Percentiles rank a stretch among this genome's conserved stretches.
Evolutionary conservation across 1,284 basidiomycete genomes (phyloP).

Genomic region (Cystobasidium sp.): DNA sequence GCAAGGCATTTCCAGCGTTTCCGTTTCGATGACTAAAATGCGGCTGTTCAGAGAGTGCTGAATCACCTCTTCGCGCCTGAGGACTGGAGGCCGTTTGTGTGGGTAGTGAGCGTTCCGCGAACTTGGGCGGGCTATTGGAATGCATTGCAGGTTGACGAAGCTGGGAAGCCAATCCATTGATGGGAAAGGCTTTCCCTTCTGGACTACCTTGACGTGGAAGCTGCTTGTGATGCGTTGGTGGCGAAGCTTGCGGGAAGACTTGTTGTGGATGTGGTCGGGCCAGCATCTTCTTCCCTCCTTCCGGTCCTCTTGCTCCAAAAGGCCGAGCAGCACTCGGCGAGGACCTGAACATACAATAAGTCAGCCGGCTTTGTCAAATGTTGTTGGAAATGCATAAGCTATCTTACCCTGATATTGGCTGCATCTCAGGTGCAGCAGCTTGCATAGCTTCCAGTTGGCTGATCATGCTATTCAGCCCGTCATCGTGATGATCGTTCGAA

Average conservation of each 20-base stretch:
- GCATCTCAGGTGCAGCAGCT: not conserved
- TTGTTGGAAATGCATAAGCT: not conserved
- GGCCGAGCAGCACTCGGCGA: not conserved
- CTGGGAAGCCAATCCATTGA: constrained; percentile 3
- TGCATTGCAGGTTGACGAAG: constrained; percentile 6
- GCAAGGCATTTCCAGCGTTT: no score
- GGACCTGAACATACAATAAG: not conserved
- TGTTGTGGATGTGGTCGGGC: constrained; percentile 1
- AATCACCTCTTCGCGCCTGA: not conserved
- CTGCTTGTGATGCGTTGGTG: not conserved
- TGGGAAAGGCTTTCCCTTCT: not conserved
- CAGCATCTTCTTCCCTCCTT: not conserved
- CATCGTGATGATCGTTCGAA: constrained; percentile 31
- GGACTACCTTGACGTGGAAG: not conserved
- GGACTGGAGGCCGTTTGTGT: not conserved
- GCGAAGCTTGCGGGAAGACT: constrained; percentile 2
- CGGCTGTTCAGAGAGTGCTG: no score
- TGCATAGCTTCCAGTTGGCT: constrained; percentile 40
- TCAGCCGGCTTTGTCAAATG: not conserved
- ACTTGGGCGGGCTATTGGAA: not conserved
- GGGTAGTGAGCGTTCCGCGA: not conserved
- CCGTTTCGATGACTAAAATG: no score
- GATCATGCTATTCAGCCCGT: constrained; percentile 36
- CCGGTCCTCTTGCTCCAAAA: not conserved
- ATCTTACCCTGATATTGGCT: not conserved